Percentiles rank a stretch among this genome's conserved stretches.
These are phyloP conservation scores for Galerina sulciceps DNA, from an alignment of 768 basidiomycete species.

Conservation along the genomic window DNA sequence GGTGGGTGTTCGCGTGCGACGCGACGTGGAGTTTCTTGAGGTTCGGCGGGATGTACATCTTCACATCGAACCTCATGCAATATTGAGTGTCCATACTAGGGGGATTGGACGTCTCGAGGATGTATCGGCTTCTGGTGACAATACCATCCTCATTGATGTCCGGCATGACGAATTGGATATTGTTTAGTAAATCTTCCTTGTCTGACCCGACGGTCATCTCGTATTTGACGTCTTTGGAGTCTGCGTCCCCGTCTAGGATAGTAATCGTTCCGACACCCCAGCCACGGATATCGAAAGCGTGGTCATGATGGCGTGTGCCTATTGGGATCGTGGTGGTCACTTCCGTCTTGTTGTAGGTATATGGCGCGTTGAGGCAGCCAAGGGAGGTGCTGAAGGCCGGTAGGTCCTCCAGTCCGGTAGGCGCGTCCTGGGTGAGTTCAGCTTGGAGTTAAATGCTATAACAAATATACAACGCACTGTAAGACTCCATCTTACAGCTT, in stretches of 20 bases:
- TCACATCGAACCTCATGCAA: conserved; percentile 62
- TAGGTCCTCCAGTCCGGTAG: conserved; percentile 59
- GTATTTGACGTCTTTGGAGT: conserved; percentile 48
- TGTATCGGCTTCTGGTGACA: conserved; percentile 38
- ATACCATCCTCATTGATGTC: conserved; percentile 32
- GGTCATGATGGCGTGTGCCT: conserved; percentile 37
- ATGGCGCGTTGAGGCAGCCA: conserved; percentile 48
- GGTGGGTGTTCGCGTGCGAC: conserved; percentile 47
- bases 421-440: conserved; percentile 38
- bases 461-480: conserved; percentile 37
- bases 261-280: conserved; percentile 54
- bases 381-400: conserved; percentile 57
- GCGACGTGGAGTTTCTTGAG: conserved; percentile 52
- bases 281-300: conserved; percentile 52
- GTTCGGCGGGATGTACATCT: conserved; percentile 50
- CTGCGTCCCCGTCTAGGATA: conserved; percentile 45
- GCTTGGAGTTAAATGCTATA: not conserved
- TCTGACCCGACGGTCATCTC: conserved; percentile 51
- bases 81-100: conserved; percentile 19
- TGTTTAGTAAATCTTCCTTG: conserved; percentile 42
- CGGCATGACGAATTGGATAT: conserved; percentile 40
- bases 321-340: conserved; percentile 43
- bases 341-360: conserved; percentile 46
- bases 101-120: conserved; percentile 40
- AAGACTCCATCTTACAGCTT: conserved; percentile 49